Evolutionary conservation across 345 rosid genomes (phyloP).

Genomic region (Lenwebbia sp.): DNA sequence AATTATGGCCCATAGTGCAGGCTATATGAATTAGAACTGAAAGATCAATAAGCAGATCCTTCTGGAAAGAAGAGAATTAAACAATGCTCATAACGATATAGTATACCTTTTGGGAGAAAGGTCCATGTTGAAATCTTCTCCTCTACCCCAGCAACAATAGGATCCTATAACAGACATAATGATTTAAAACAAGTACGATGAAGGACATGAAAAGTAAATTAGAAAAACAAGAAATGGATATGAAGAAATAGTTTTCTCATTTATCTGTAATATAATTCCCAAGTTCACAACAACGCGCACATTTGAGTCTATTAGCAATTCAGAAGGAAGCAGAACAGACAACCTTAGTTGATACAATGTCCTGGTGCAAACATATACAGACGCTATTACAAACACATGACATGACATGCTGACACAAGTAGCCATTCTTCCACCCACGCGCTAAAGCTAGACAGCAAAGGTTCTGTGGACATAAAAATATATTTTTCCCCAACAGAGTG

Average conservation of each 20-base stretch:
- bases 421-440: neutral
- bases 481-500: neutral
- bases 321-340: neutral
- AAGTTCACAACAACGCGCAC: neutral
- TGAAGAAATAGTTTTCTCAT: neutral
- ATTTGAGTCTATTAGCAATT: neutral
- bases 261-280: neutral
- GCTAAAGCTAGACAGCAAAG: neutral
- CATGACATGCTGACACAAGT: neutral
- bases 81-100: neutral
- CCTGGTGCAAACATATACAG: neutral
- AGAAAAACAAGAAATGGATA: neutral
- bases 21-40: neutral
- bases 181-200: neutral
- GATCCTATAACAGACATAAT: constrained; percentile 42
- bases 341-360: neutral
- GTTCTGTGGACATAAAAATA: neutral
- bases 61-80: neutral
- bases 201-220: neutral
- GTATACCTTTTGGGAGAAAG: constrained; percentile 86
- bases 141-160: constrained; percentile 79
- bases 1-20: neutral
- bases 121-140: constrained; percentile 94
- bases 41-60: neutral
- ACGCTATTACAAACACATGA: neutral